Base-by-base conservation (phyloP, 148 eudicot species). In the Arbutus unedo region DNA sequence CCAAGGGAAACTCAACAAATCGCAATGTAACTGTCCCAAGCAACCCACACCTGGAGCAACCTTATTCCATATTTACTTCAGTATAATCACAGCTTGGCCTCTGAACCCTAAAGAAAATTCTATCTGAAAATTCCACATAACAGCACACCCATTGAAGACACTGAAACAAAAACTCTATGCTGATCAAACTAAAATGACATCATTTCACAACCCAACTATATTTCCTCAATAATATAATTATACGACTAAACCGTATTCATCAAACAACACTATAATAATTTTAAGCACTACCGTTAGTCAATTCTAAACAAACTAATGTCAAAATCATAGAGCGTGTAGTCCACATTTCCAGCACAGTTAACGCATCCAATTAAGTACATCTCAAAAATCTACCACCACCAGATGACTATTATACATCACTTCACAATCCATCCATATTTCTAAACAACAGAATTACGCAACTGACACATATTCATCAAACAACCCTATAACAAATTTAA, bases 141-240 rank as follows among this genome's bases (percentile, higher is more conserved):
- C 75, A 45, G 3, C 48, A 45, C 76, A 47, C 11, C 77, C 21
- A 6, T 5, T 6, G 2, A 21, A 14, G 23, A 48, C n/a, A 16
- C 2, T 8, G 4, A 47, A 38, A 70, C 74, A 41, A 19, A 70
- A 70, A 41, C 74, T 71, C 50, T 16, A 41, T 43, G 74, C 50
- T 71, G 74, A 14, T 71, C 18, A 71, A 43, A 71, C 74, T 71
- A 71, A 38, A 41, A 15, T 71, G 74, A 15, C 74, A 44, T 71
- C 49, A 16, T 43, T 43, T 38, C 74, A 71, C 45, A 71, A 71
- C 74, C 49, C 67, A 62, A 6, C 23, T 3, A 59, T n/a, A 56
- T 59, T 59, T n/a, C 25, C 25, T 6, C 23, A n/a, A 19, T 7
- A n/a, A 59, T 23, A 59, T 5, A 56, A 56, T 57, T 18, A 57